phyloP scores from a whole-genome alignment of 176 grass and related monocot species.

The Stipa capillata region DNA sequence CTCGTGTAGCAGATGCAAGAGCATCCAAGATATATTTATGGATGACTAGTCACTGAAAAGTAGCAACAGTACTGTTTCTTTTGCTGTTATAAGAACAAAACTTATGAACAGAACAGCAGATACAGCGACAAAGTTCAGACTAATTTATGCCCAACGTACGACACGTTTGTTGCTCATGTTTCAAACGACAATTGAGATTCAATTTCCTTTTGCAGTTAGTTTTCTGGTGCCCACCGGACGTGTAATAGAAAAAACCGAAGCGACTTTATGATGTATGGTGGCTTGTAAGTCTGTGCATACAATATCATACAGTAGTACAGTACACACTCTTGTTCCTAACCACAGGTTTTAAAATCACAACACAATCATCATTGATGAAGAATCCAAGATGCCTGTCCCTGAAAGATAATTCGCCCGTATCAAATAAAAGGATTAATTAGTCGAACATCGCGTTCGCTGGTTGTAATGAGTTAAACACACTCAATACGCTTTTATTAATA shows the following conservation, averaged over 20 bases:
- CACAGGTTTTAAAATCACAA: constrained; percentile 9
- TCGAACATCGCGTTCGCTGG: background rate
- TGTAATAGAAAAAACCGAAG: too few relatives aligned
- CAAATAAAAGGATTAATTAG: constrained; percentile 6
- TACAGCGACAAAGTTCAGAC: background rate
- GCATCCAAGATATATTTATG: background rate
- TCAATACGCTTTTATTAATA: background rate
- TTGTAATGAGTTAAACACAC: background rate
- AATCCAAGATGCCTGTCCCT: constrained; percentile 21
- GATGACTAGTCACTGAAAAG: background rate
- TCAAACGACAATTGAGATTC: background rate
- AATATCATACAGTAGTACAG: too few relatives aligned
- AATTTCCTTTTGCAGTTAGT: too few relatives aligned
- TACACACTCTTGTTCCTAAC: background rate
- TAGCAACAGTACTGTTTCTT: background rate
- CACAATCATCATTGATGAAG: constrained; percentile 29
- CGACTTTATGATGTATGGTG: constrained; percentile 11
- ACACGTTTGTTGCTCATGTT: background rate
- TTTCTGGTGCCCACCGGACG: too few relatives aligned
- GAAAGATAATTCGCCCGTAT: constrained; percentile 24
- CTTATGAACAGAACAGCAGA: background rate
- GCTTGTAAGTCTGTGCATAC: too few relatives aligned
- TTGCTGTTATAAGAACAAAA: background rate
- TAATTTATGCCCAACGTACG: background rate
- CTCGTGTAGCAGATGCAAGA: too few relatives aligned